A percentile compares a stretch with the other conserved stretches of the same genome.
Evolutionary conservation across 768 basidiomycete species (phyloP).

Genomic region (Lactarius trivialis): DNA sequence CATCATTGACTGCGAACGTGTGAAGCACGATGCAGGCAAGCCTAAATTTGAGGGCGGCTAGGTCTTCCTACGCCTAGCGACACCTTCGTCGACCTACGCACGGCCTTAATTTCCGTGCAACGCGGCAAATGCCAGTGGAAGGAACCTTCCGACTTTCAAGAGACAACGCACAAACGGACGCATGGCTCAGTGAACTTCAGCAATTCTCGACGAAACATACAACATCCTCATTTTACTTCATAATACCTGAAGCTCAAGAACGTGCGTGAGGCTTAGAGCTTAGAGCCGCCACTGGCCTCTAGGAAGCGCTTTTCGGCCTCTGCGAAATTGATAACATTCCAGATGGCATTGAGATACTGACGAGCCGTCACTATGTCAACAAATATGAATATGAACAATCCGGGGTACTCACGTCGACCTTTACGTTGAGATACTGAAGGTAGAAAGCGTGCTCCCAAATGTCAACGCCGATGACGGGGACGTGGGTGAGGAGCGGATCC

Average conservation of each 20-base stretch:
- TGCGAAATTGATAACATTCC: constrained; percentile 64
- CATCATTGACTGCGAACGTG: not conserved
- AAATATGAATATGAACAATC: not conserved
- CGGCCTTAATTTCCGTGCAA: not conserved
- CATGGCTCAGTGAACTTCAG: not conserved
- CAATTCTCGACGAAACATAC: constrained; percentile 5
- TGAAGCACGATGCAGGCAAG: not conserved
- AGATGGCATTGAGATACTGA: constrained; percentile 72
- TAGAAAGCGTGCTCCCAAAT: constrained; percentile 98
- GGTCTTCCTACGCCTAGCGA: not conserved
- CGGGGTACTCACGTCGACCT: constrained; percentile 66
- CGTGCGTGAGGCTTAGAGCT: constrained; percentile 29
- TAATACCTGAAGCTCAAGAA: not conserved
- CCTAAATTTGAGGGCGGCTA: not conserved
- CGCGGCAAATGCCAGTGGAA: not conserved
- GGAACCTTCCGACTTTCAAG: not conserved
- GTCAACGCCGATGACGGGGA: constrained; percentile 86
- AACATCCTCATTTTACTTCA: not conserved
- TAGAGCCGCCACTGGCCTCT: constrained; percentile 36
- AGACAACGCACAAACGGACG: not conserved
- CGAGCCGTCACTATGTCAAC: not conserved
- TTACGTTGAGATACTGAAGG: constrained; percentile 94
- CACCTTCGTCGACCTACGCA: not conserved
- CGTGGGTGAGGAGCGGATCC: constrained; percentile 73
- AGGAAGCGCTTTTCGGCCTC: constrained; percentile 66